Conservation (phyloP, 768 basidiomycete species). For the Amanita phalloides region DNA sequence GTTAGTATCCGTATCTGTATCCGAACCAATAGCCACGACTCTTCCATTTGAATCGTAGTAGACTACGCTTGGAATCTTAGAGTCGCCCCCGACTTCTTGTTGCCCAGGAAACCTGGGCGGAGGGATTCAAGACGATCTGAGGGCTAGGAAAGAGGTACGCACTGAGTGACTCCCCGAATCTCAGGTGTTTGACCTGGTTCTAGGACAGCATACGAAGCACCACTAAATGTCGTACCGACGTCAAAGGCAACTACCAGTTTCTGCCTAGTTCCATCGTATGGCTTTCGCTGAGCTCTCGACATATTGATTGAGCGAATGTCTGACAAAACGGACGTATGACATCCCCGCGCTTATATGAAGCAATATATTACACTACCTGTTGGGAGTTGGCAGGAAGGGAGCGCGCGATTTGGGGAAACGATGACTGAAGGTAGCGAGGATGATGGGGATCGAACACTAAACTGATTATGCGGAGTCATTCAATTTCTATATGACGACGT, state of each 20-base stretch:
- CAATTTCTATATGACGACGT: no score
- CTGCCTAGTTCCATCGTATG: slow-evolving; percentile 26
- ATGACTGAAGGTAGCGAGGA: no score
- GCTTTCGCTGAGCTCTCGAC: slow-evolving; percentile 8
- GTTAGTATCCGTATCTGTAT: background rate
- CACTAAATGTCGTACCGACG: slow-evolving; percentile 40
- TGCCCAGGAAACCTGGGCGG: slow-evolving; percentile 16
- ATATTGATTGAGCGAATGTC: background rate
- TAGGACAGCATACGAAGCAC: slow-evolving; percentile 25
- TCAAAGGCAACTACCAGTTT: slow-evolving; percentile 40
- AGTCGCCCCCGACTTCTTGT: background rate
- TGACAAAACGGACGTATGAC: background rate
- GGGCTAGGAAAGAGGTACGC: slow-evolving; percentile 6
- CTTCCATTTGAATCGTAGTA: slow-evolving; percentile 2
- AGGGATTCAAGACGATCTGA: slow-evolving; percentile 29
- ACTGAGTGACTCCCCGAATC: slow-evolving; percentile 28
- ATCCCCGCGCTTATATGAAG: background rate
- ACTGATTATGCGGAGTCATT: no score
- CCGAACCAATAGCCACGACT: background rate
- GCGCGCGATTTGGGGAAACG: no score
- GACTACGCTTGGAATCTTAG: slow-evolving; percentile 4
- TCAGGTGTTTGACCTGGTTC: slow-evolving; percentile 19
- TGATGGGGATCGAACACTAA: no score
- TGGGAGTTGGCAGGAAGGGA: no score
- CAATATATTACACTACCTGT: background rate